Evolutionary conservation across 2,329 filamentous ascomycete species (phyloP), one percentile per base, ranked within the genome.

Genomic region (Aspergillus nomiae): DNA sequence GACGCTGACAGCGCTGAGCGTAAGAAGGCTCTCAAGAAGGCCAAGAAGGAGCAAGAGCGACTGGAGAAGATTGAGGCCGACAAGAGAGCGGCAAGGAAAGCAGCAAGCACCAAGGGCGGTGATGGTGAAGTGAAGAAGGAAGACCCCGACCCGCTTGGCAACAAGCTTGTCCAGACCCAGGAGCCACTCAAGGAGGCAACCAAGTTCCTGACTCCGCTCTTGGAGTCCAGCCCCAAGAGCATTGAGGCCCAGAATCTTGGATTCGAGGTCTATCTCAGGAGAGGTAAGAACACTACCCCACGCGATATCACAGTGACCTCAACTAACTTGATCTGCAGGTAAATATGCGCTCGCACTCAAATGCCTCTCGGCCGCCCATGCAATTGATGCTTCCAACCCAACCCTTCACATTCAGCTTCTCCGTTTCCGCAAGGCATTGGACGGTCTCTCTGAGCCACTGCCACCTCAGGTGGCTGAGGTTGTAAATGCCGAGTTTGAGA

Each of bases 11-110:
- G 87, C 1, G 83, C 87, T 24, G 92, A 94, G 70, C 87, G 87
- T 69, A 96, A 94, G 82, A 96, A 94, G 83, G 92, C 91, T 0
- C 85, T 90, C 32, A 96, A 96, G 83, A 97, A 96, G 82, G 92
- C 92, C 0, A 92, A 90, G 79, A 95, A 92, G 76, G 92, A 94
- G 71, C 88, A 87, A 28, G 86, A 89, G 67, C 88, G 86, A 69
- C 82, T 90, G 38, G 91, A 94, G 76, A 89, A 92, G 72, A 90
- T 92, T 68, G 92, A 93, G 46, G 89, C 90, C 30, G 92, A 93
- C 69, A 92, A 92, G 82, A 90, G 90, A 67, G 93, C 96, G 67
- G 92, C 92, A 8, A 92, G 96, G 76, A 94, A 93, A 82, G 84
- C 86, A 30, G 85, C 87, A 36, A 86, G 85, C 46, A 86, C 85